Conservation (phyloP, 176 grass and related monocot genomes). For the barley (Hordeum vulgare) region MorexV3_pseudomolecules_assembly NC_058521.1:66189532-66190031, state of each 20-base stretch:
- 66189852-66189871: background rate
- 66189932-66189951: conserved; percentile 83
- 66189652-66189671: background rate
- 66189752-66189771: background rate
- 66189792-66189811: background rate
- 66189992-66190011: rapidly evolving
- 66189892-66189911: background rate
- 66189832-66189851: background rate
- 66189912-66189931: conserved; percentile 6
- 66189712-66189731: background rate
- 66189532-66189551: background rate
- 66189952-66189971: conserved; percentile 96
- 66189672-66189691: background rate
- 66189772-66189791: background rate
- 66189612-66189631: background rate
- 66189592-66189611: background rate
- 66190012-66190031: rapidly evolving
- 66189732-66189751: background rate
- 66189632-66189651: background rate
- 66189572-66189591: conserved; percentile 24
- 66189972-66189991: conserved; percentile 36
- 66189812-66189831: background rate
- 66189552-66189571: background rate
- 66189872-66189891: background rate
- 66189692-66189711: background rate